phyloP scores from a whole-genome alignment of 345 rosid genomes.

The Hirschfeldia incana region DNA sequence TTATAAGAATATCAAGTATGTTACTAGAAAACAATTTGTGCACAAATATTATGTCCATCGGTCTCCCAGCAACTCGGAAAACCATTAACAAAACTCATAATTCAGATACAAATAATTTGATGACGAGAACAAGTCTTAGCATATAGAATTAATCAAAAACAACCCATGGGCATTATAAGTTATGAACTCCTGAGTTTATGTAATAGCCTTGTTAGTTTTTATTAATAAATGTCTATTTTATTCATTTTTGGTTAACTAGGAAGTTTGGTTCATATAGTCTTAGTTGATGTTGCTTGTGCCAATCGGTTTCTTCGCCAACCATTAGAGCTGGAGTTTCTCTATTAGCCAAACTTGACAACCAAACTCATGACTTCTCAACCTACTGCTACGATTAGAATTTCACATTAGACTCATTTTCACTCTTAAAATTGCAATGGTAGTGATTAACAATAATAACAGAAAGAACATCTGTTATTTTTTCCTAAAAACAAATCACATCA shows the following conservation, averaged over 20 bases:
- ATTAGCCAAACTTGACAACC: neutral
- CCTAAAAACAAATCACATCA: neutral
- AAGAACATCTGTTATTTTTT: neutral
- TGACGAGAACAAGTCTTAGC: neutral
- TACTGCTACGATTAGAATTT: neutral
- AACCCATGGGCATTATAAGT: neutral
- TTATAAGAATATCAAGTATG: neutral
- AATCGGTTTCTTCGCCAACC: neutral
- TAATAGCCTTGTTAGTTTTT: neutral
- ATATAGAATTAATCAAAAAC: neutral
- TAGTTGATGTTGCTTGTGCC: neutral
- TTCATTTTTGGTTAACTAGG: neutral
- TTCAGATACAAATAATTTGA: slow-evolving; percentile 1
- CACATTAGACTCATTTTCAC: neutral
- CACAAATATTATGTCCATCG: neutral
- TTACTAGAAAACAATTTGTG: neutral
- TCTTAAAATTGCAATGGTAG: too few species aligned
- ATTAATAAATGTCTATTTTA: neutral
- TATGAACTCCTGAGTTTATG: neutral
- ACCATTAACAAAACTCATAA: neutral
- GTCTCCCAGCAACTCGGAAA: slow-evolving; percentile 11
- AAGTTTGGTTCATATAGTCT: neutral
- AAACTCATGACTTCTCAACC: neutral
- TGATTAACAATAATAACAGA: neutral
- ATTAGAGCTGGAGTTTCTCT: neutral